These are phyloP conservation scores for Penicillium sp. DNA, from an alignment of 2,329 filamentous ascomycete species.

Conservation along the genomic window DNA sequence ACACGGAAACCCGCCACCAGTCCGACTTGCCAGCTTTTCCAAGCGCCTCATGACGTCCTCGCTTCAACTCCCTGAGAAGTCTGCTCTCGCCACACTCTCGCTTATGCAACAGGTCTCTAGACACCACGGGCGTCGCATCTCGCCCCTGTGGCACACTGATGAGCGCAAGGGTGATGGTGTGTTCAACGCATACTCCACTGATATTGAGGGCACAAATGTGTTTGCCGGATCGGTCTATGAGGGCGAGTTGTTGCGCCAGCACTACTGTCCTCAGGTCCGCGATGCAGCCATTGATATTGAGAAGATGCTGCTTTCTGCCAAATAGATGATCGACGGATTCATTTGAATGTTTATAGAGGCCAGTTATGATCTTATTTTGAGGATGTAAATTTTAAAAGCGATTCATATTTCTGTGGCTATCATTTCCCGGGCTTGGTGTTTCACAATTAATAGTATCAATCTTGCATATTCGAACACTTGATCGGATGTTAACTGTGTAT, in stretches of 20 bases:
- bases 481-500: background rate
- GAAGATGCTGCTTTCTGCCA: constrained; percentile 56
- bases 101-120: constrained; percentile 77
- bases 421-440: background rate
- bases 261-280: constrained; percentile 84
- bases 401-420: background rate
- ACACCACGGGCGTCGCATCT: constrained; percentile 78
- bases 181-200: constrained; percentile 71
- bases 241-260: constrained; percentile 77
- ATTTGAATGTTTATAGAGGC: background rate
- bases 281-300: constrained; percentile 71
- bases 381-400: background rate
- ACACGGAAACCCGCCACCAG: constrained; percentile 73
- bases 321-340: constrained; percentile 18
- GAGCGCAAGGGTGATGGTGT: constrained; percentile 88
- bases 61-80: constrained; percentile 89
- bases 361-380: background rate
- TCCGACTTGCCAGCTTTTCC: constrained; percentile 85
- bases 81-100: constrained; percentile 73
- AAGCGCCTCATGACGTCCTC: constrained; percentile 84
- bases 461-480: background rate
- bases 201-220: constrained; percentile 83
- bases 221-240: constrained; percentile 93
- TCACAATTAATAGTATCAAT: background rate
- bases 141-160: constrained; percentile 89